These are phyloP conservation scores for Backusella westeae DNA, from an alignment of 192 early-diverging fungal genomes.

Conservation along the genomic window DNA sequence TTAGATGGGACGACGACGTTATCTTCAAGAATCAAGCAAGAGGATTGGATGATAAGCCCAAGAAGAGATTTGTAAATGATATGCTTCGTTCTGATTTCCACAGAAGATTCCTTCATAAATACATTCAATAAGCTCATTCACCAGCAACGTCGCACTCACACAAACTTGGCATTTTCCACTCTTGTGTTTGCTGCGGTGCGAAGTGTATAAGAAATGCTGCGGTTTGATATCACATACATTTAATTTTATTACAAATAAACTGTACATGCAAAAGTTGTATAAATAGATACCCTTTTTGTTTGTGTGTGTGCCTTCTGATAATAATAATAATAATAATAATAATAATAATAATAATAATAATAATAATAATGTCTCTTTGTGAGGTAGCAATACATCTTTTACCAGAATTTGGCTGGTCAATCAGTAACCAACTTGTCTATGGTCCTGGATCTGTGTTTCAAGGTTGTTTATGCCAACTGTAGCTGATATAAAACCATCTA, in stretches of 20 bases:
- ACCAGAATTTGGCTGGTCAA: slow-evolving; percentile 1
- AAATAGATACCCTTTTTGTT: not conserved
- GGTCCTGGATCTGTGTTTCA: slow-evolving; percentile 26
- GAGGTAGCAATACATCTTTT: not conserved
- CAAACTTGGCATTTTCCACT: not conserved
- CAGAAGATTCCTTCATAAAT: slow-evolving; percentile 93
- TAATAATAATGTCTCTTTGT: not conserved
- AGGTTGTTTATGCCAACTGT: not conserved
- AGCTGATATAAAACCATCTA: not conserved
- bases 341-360: not conserved
- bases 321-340: not conserved
- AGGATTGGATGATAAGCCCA: slow-evolving; percentile 81
- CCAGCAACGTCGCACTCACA: not conserved
- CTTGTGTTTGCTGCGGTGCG: not conserved
- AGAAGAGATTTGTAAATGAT: slow-evolving; percentile 97
- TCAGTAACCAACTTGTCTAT: slow-evolving; percentile 9
- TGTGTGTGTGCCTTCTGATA: not conserved
- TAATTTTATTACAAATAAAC: not conserved
- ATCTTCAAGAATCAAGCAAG: slow-evolving; percentile 96
- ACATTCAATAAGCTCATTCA: slow-evolving; percentile 59
- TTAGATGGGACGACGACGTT: slow-evolving; percentile 97
- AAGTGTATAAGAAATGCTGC: slow-evolving; percentile 1
- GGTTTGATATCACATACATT: not conserved
- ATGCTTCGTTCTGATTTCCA: slow-evolving; percentile 96
- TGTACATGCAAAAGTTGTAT: not conserved